Conservation (phyloP, 768 basidiomycete genomes). For the Pisolithus tinctorius region DNA sequence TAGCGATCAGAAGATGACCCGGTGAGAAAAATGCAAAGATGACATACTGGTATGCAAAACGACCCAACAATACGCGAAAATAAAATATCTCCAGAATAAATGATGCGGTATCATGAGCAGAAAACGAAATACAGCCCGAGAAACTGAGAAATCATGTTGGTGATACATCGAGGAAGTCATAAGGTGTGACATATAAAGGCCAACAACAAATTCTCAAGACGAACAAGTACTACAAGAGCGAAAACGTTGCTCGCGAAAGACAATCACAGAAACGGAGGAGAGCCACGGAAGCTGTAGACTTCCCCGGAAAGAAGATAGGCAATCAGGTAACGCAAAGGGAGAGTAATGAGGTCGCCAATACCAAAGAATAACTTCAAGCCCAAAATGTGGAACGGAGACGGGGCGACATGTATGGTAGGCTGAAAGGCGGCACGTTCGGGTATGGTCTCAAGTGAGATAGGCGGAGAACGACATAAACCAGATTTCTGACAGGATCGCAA, state of each 20-base stretch:
- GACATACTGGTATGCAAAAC: too few species aligned
- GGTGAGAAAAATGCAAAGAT: too few species aligned
- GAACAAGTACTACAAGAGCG: not conserved
- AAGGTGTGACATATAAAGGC: too few species aligned
- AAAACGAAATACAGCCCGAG: too few species aligned
- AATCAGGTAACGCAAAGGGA: constrained; percentile 22
- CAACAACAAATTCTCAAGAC: too few species aligned
- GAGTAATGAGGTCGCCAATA: constrained; percentile 23
- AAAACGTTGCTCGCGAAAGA: not conserved
- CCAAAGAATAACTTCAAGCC: constrained; percentile 23
- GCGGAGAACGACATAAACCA: constrained; percentile 15
- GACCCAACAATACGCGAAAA: too few species aligned
- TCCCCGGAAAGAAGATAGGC: constrained; percentile 18
- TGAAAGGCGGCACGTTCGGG: constrained; percentile 29
- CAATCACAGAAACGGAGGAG: not conserved
- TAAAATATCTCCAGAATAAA: too few species aligned
- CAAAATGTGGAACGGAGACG: constrained; percentile 18
- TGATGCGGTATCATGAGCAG: too few species aligned
- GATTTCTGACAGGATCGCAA: constrained; percentile 20
- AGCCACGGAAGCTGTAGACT: constrained; percentile 16
- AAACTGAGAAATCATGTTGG: too few species aligned
- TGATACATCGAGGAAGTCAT: too few species aligned
- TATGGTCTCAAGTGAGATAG: constrained; percentile 32
- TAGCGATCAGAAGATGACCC: too few species aligned
- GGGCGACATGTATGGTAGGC: constrained; percentile 9